These are phyloP conservation scores for Ceratobasidium sp. DNA, from an alignment of 1,284 basidiomycete genomes.

Conservation along the genomic window DNA sequence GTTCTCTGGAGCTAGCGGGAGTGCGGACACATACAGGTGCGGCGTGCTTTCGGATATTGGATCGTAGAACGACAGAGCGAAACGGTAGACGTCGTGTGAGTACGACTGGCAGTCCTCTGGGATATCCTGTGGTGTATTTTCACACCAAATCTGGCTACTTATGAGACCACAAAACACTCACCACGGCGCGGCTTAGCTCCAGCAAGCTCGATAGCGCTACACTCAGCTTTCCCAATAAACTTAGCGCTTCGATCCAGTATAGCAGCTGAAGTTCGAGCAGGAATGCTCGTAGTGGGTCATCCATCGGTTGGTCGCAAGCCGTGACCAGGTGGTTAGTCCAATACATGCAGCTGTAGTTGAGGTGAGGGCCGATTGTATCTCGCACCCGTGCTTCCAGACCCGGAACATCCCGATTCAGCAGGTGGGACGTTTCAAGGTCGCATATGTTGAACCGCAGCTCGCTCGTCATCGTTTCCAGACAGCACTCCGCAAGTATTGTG, in stretches of 20 bases:
- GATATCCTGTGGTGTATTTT: neutral
- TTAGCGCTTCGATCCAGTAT: slow-evolving; percentile 42
- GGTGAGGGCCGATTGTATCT: neutral
- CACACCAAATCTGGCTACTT: no score
- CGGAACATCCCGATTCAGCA: slow-evolving; percentile 15
- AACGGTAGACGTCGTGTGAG: slow-evolving; percentile 24
- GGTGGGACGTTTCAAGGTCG: slow-evolving; percentile 1
- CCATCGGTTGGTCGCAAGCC: neutral
- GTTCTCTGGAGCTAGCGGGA: slow-evolving; percentile 27
- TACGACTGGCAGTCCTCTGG: neutral
- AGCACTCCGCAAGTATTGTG: slow-evolving; percentile 15
- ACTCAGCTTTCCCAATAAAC: slow-evolving; percentile 21
- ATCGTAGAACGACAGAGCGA: slow-evolving; percentile 19
- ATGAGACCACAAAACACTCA: neutral
- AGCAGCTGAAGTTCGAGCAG: slow-evolving; percentile 17
- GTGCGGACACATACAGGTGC: slow-evolving; percentile 43
- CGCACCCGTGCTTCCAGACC: neutral
- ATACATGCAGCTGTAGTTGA: slow-evolving; percentile 31
- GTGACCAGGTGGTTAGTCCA: slow-evolving; percentile 12
- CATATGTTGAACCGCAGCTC: slow-evolving; percentile 34
- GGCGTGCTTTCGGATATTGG: slow-evolving; percentile 32
- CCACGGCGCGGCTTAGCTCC: neutral
- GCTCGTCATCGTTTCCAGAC: slow-evolving; percentile 12
- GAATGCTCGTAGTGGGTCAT: neutral
- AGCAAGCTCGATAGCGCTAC: neutral